These are phyloP conservation scores for Podospora appendiculata DNA, from an alignment of 495 filamentous ascomycete genomes.

Conservation along the genomic window DNA sequence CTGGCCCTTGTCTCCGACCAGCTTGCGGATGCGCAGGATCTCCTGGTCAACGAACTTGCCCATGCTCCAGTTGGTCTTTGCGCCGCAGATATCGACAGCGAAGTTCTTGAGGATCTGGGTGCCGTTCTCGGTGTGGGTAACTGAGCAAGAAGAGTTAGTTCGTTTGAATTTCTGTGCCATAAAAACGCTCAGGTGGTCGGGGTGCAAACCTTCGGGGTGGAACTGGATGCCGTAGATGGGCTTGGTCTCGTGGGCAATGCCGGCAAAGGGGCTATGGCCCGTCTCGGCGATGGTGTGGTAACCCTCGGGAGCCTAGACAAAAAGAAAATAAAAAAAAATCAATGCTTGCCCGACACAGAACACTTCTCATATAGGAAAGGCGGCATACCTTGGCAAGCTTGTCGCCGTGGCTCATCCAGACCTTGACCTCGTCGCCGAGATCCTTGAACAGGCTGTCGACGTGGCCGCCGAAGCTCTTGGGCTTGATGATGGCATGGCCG, in stretches of 20 bases:
- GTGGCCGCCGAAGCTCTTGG: slow-evolving; percentile 42
- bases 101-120: slow-evolving; percentile 69
- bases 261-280: slow-evolving; percentile 65
- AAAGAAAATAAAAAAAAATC: too few species aligned
- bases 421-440: slow-evolving; percentile 51
- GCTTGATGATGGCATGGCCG: slow-evolving; percentile 27
- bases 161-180: neutral
- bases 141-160: too few species aligned
- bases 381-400: slow-evolving; percentile 56
- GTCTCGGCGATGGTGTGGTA: slow-evolving; percentile 71
- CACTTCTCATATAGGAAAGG: too few species aligned
- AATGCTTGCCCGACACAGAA: too few species aligned
- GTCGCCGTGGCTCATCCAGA: slow-evolving; percentile 86
- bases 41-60: slow-evolving; percentile 69
- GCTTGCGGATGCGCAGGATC: slow-evolving; percentile 62
- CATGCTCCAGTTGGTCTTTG: slow-evolving; percentile 75
- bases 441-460: slow-evolving; percentile 67
- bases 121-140: slow-evolving; percentile 52
- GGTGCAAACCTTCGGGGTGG: slow-evolving; percentile 62
- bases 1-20: slow-evolving; percentile 73
- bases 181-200: slow-evolving; percentile 20
- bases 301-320: slow-evolving; percentile 40
- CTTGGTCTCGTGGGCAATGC: slow-evolving; percentile 67
- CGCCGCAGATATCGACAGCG: slow-evolving; percentile 69
- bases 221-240: slow-evolving; percentile 72